Evolutionary conservation across 495 filamentous ascomycete genomes (phyloP).

Genomic region (Aspergillus affinis): DNA sequence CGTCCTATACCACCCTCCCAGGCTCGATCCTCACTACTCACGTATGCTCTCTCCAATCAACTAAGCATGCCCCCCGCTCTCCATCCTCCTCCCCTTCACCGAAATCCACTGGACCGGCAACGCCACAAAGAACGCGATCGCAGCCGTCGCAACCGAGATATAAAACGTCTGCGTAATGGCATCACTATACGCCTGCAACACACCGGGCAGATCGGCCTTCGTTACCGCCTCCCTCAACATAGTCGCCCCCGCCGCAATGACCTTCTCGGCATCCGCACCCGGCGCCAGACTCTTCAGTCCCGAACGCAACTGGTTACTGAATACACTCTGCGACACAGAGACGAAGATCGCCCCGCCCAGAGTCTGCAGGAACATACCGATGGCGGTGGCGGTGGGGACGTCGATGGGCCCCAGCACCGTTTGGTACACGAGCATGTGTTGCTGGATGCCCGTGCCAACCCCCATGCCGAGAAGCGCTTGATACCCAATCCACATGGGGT

Average conservation of each 20-base stretch:
- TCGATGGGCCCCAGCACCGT: conserved; percentile 61
- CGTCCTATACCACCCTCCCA: too few species aligned
- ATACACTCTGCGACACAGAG: conserved; percentile 73
- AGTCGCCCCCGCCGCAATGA: conserved; percentile 68
- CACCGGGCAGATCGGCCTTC: conserved; percentile 44
- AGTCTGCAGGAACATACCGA: conserved; percentile 69
- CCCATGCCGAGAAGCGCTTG: conserved; percentile 71
- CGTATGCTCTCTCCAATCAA: too few species aligned
- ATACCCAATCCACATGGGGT: conserved; percentile 74
- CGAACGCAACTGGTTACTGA: conserved; percentile 65
- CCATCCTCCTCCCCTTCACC: conserved; percentile 79
- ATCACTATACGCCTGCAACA: conserved; percentile 69
- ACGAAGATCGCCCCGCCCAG: conserved; percentile 75
- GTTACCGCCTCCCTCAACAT: conserved; percentile 53
- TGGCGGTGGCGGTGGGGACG: conserved; percentile 63
- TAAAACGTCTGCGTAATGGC: conserved; percentile 68
- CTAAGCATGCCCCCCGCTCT: conserved; percentile 52
- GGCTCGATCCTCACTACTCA: too few species aligned
- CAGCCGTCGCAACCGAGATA: conserved; percentile 63
- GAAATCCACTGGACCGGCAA: conserved; percentile 71
- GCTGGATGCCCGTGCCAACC: conserved; percentile 67
- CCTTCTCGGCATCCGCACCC: conserved; percentile 41
- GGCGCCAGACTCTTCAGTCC: conserved; percentile 55
- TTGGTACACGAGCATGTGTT: conserved; percentile 66
- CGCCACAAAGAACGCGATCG: conserved; percentile 59